Conservation (phyloP, 169 alveolate species). For the Cryptosporidium baileyi region DNA sequence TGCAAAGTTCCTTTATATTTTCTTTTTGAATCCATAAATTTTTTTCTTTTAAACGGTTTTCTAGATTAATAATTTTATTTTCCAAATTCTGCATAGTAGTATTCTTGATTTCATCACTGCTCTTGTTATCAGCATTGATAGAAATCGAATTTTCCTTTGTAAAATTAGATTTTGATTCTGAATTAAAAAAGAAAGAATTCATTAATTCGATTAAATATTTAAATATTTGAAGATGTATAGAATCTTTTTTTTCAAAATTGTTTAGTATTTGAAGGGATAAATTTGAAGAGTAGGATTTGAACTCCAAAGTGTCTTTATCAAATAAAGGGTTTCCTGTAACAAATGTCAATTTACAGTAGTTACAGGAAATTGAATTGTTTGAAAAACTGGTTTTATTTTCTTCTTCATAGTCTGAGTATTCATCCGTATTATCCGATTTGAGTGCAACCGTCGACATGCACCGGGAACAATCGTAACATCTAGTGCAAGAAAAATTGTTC, state of each 20-base stretch:
- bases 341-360: neutral
- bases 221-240: no score
- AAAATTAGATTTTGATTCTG: no score
- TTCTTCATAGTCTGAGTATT: neutral
- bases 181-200: no score
- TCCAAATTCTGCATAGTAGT: no score
- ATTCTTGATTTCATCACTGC: no score
- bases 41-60: neutral
- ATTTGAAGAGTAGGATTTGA: no score
- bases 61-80: no score
- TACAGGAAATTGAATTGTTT: neutral
- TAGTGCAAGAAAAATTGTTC: slow-evolving; percentile 72
- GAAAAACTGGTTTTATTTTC: neutral
- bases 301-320: neutral
- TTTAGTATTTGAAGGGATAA: no score
- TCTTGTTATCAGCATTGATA: no score
- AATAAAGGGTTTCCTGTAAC: neutral
- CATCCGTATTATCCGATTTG: neutral
- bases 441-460: slow-evolving; percentile 63
- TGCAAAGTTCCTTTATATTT: neutral
- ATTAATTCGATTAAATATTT: no score
- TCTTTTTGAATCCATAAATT: neutral
- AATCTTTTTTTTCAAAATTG: no score
- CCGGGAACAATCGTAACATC: slow-evolving; percentile 76
- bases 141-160: no score